A percentile compares a stretch with the other conserved stretches of the same genome.
Conservation (phyloP, 495 filamentous ascomycete species). For the Parmelia sp. region DNA sequence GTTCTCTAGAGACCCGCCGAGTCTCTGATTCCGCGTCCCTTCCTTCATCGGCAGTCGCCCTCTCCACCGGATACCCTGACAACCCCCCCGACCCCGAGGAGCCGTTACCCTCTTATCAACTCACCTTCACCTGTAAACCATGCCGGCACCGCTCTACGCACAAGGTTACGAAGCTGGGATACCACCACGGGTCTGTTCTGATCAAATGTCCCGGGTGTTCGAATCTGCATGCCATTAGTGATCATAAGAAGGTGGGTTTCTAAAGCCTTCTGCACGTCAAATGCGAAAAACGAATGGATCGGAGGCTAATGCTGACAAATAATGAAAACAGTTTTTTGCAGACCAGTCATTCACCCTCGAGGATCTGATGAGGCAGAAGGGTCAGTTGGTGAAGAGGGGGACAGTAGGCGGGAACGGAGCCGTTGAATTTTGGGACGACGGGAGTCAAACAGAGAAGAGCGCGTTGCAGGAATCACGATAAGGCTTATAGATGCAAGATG, state of each 20-base stretch:
- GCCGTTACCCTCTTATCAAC: slow-evolving; percentile 69
- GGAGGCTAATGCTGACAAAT: neutral
- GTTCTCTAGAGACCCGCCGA: neutral
- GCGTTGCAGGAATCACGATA: neutral
- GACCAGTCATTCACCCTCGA: slow-evolving; percentile 62
- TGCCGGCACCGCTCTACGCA: slow-evolving; percentile 72
- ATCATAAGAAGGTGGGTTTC: slow-evolving; percentile 56
- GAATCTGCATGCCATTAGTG: slow-evolving; percentile 82
- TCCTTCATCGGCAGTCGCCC: slow-evolving; percentile 28
- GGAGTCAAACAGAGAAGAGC: slow-evolving; percentile 7
- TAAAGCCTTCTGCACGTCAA: slow-evolving; percentile 23
- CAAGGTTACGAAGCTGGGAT: slow-evolving; percentile 81
- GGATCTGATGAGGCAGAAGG: slow-evolving; percentile 60
- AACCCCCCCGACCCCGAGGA: slow-evolving; percentile 34
- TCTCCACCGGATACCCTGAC: slow-evolving; percentile 32
- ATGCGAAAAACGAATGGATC: no score
- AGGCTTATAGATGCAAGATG: neutral
- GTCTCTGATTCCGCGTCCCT: slow-evolving; percentile 25
- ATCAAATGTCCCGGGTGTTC: slow-evolving; percentile 80
- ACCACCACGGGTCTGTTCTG: slow-evolving; percentile 79
- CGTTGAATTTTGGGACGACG: slow-evolving; percentile 46
- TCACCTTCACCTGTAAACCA: slow-evolving; percentile 88
- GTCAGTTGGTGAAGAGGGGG: slow-evolving; percentile 58
- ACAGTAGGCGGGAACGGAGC: slow-evolving; percentile 35
- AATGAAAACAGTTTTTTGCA: slow-evolving; percentile 50